Base-by-base conservation (phyloP, 2,329 filamentous ascomycete genomes). In the Amauroascus verrucosus region DNA sequence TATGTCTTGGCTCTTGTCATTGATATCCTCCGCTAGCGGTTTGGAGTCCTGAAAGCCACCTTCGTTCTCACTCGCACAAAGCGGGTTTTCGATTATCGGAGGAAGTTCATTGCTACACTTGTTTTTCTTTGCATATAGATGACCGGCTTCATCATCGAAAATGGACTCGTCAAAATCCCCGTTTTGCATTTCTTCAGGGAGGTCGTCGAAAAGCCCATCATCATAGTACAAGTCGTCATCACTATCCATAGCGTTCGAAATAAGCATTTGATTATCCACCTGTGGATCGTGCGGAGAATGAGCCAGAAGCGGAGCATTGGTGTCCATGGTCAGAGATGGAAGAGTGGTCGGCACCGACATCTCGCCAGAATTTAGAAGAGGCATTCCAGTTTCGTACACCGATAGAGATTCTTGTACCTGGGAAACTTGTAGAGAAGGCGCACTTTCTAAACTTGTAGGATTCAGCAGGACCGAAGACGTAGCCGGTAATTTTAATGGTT, bases 211-310 rank as follows among this genome's bases (percentile, higher is more conserved):
- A 26, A 57, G 32, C 22, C 72, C 72, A 59, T 75, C 72, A 50
- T 75, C 72, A 56, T 72, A 75, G 50, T 75, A 75, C 26, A 75
- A 56, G 54, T 75, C 72, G 47, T 73, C 71, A 26, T 71, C 64
- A 3, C 62, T 57, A 26, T 56, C 58, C 32, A 60, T 57, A 13
- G 56, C 26, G 32, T 59, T 57, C 41, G 55, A 45, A 4, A 32
- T 16, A 14, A 33, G 20, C 14, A 57, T 38, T 1, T 50, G 54
- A 22, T 49, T 48, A 6, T 18, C 32, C 22, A 20, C 30, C 22
- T 51, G 33, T 1, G 33, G 48, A 20, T 20, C 8, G 40, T 46
- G 52, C 37, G 3, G 37, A 6, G 7, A 24, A 28, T 35, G 43
- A 1, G 47, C 24, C 24, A 48, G 16, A n/a, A 48, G 24, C 6